Evolutionary conservation across 768 basidiomycete species (phyloP).

Genomic region (Krasilnikovozyma curviuscula): DNA sequence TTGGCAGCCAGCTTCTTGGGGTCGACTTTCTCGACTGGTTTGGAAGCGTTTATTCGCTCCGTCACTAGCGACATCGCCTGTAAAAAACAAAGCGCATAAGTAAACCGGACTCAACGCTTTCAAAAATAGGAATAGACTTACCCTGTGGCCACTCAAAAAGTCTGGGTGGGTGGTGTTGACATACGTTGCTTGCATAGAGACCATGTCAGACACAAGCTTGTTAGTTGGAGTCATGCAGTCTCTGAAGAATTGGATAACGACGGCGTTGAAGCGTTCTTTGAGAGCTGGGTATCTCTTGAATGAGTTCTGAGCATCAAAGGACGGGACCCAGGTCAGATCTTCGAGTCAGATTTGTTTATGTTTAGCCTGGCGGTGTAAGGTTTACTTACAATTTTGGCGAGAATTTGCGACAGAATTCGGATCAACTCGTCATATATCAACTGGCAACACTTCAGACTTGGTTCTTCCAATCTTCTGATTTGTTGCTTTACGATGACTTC

Average conservation of each 20-base stretch:
- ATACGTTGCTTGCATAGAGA: slow-evolving; percentile 94
- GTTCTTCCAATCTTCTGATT: slow-evolving; percentile 90
- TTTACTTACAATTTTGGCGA: slow-evolving; percentile 58
- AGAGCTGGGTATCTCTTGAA: slow-evolving; percentile 96
- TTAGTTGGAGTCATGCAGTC: slow-evolving; percentile 78
- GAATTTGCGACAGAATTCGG: slow-evolving; percentile 75
- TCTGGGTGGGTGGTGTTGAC: slow-evolving; percentile 99
- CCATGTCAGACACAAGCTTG: slow-evolving; percentile 83
- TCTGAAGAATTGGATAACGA: slow-evolving; percentile 96
- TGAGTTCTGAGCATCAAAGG: slow-evolving; percentile 46
- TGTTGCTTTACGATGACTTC: slow-evolving; percentile 99
- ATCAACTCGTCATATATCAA: slow-evolving; percentile 95
- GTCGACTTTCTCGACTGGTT: slow-evolving; percentile 44
- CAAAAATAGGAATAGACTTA: slow-evolving; percentile 15
- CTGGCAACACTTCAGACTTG: slow-evolving; percentile 78
- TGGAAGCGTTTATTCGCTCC: slow-evolving; percentile 63
- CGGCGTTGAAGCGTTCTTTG: slow-evolving; percentile 82
- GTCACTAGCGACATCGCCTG: slow-evolving; percentile 75
- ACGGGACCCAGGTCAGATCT: no score
- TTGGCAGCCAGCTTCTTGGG: slow-evolving; percentile 50
- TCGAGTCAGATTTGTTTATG: no score
- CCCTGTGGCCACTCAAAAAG: slow-evolving; percentile 90
- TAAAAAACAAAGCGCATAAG: neutral
- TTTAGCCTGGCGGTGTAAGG: slow-evolving; percentile 18
- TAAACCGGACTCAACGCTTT: slow-evolving; percentile 1